Percentiles rank a stretch among this genome's conserved stretches.
These are phyloP conservation scores for Gastrolobium bilobum DNA, from an alignment of 306 rosid species.

Conservation along the genomic window DNA sequence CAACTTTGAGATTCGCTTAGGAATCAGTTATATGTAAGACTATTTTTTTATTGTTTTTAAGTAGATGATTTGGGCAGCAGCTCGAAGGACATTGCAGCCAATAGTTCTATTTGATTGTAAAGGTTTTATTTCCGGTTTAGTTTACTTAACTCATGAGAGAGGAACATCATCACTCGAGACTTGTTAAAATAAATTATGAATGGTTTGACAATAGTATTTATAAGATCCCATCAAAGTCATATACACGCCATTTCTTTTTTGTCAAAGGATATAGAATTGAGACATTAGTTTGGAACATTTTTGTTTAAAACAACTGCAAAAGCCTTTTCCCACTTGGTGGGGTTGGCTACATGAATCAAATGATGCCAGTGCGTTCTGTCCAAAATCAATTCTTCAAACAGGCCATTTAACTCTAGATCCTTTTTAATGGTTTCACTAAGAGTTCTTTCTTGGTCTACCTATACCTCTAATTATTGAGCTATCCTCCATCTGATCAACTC, in stretches of 20 bases:
- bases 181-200: neutral
- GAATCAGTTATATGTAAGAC: neutral
- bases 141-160: neutral
- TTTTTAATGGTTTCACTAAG: neutral
- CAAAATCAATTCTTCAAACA: slow-evolving; percentile 4
- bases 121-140: neutral
- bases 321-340: neutral
- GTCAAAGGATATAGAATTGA: neutral
- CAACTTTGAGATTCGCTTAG: neutral
- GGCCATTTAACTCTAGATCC: neutral
- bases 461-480: neutral
- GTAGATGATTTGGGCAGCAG: too few species aligned
- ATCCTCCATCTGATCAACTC: neutral
- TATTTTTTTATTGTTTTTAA: too few species aligned
- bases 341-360: neutral
- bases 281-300: neutral
- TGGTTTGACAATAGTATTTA: neutral
- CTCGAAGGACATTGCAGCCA: neutral
- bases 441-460: neutral
- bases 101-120: neutral
- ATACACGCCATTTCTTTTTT: neutral
- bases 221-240: neutral
- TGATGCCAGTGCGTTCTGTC: neutral
- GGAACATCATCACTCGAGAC: neutral
- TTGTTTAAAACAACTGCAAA: neutral